Evolutionary conservation across 2,329 filamentous ascomycete genomes (phyloP).

Genomic region (Macrophomina pseudophaseolina): DNA sequence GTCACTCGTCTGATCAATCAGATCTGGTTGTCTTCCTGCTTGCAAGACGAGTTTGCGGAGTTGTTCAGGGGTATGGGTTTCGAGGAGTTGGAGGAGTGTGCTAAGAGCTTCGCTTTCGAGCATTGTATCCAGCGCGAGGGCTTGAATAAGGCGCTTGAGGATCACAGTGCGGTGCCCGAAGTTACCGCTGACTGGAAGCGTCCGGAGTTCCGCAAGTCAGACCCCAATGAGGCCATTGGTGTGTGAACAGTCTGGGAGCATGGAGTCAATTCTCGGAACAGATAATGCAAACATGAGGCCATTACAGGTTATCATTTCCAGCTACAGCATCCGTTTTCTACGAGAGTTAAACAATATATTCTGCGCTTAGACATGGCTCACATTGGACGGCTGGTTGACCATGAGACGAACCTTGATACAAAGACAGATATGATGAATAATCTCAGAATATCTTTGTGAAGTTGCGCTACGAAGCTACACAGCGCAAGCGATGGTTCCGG

Average conservation of each 20-base stretch:
- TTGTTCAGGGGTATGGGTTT: slow-evolving; percentile 58
- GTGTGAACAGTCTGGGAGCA: neutral
- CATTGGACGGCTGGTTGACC: no score
- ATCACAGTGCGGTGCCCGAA: slow-evolving; percentile 42
- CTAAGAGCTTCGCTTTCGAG: slow-evolving; percentile 60
- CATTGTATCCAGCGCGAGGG: slow-evolving; percentile 58
- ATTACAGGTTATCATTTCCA: no score
- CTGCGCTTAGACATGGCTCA: no score
- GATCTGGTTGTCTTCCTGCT: slow-evolving; percentile 56
- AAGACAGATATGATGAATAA: no score
- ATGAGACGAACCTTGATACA: no score
- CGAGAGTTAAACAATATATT: no score
- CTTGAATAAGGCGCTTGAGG: slow-evolving; percentile 57
- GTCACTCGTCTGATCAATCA: slow-evolving; percentile 51
- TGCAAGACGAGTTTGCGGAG: slow-evolving; percentile 61
- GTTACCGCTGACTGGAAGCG: slow-evolving; percentile 15
- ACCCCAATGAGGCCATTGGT: neutral
- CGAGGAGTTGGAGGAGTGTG: slow-evolving; percentile 61
- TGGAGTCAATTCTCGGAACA: no score
- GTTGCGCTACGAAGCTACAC: no score
- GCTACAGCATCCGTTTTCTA: no score
- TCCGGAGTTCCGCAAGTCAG: neutral
- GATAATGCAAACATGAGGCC: no score
- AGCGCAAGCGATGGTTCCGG: no score
- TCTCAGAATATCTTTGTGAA: no score